A percentile compares a stretch with the other conserved stretches of the same genome.
These are phyloP conservation scores for Dioszegia hungarica DNA, from an alignment of 768 basidiomycete genomes.

Conservation along the genomic window DNA sequence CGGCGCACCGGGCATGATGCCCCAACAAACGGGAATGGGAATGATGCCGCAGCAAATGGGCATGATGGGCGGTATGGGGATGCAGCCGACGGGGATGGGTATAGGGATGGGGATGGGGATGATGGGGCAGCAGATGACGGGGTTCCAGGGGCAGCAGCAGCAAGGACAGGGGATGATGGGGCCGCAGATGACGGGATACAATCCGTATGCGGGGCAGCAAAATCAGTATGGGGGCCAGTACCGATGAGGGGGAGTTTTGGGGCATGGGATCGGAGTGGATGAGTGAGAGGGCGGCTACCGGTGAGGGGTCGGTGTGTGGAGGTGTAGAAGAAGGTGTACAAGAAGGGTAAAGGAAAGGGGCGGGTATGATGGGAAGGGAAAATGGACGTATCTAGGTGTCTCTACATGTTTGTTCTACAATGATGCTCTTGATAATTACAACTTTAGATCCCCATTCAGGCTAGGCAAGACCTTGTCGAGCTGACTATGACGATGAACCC, in stretches of 20 bases:
- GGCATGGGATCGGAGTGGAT: neutral
- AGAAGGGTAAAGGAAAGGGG: too few relatives aligned
- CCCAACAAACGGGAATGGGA: slow-evolving; percentile 42
- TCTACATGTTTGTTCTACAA: neutral
- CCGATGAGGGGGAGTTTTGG: neutral
- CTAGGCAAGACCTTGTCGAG: too few relatives aligned
- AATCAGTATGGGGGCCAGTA: slow-evolving; percentile 5
- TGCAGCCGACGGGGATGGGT: slow-evolving; percentile 42
- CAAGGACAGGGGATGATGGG: slow-evolving; percentile 18
- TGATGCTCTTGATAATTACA: neutral
- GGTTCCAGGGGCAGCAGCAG: neutral
- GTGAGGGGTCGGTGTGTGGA: neutral
- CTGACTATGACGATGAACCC: too few relatives aligned
- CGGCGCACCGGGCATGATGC: slow-evolving; percentile 40
- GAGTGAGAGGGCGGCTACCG: too few relatives aligned
- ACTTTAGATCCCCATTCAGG: too few relatives aligned
- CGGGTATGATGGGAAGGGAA: too few relatives aligned
- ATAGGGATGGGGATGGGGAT: slow-evolving; percentile 18
- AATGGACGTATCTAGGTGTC: neutral
- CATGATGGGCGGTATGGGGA: slow-evolving; percentile 8
- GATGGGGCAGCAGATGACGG: slow-evolving; percentile 11
- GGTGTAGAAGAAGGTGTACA: neutral
- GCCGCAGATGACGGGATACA: slow-evolving; percentile 37
- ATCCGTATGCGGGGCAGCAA: slow-evolving; percentile 16
- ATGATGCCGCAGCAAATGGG: slow-evolving; percentile 29